Base-by-base conservation (phyloP, 768 basidiomycete species). In the Podaxis sp. region DNA sequence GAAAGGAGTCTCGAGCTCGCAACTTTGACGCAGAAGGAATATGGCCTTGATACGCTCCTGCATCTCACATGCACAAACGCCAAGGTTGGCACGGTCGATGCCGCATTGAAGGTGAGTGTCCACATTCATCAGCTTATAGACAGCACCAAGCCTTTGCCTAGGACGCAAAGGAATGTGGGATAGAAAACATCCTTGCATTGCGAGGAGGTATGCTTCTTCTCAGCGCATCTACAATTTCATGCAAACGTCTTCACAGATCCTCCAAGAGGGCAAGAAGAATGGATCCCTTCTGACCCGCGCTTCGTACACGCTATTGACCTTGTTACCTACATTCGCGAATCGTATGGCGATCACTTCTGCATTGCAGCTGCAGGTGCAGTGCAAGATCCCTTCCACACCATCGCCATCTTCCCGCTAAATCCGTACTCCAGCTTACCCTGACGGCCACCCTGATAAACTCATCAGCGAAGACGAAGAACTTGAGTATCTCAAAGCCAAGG, bases 61-160 rank as follows among this genome's bases (percentile, higher is more conserved):
- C 97, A 99, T 77, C 74, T 99, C 66, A 98, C 96, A 6, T 98
- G 96, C 78, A 98, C 97, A 36, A 97, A 98, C 75, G 96, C 98
- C 90, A 85, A 90, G 69, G 80, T 88, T 67, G 93, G 94, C 22
- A 87, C 89, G 73, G 86, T 99, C 4, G 92, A 97, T 70, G 84
- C 86, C 55, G 88, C 90, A n/a, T 75, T 99, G 51, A 83, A 84
- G 76, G 96, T 97, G 68, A 63, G 83, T 72, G 56, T 8, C 37
- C 52, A 57, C 13, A 27, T 4, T 51, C 4, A 51, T 46, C 52
- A 46, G 27, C 25, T 43, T 41, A 50, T 47, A 43, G 7, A 51
- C 29, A 57, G 46, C 38, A 54, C 37, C 66, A 33, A 53, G 61
- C 4, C 2, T 33, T 53, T 8, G 25, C 19, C 66, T 7, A 91